Conservation (phyloP, 208 protist genomes). For the Leishmania martiniquensis region DNA sequence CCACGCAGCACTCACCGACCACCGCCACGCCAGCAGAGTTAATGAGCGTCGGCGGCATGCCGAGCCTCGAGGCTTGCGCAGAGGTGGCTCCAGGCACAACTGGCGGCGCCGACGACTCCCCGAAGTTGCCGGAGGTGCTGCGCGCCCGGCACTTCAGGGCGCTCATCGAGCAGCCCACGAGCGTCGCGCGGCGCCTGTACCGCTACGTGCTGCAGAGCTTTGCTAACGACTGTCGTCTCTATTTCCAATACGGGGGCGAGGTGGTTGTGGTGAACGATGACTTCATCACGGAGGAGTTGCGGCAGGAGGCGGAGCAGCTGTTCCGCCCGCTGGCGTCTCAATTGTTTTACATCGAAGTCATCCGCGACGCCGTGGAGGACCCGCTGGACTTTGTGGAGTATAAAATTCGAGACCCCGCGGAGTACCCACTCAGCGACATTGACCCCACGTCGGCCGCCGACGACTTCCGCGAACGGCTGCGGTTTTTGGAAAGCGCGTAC, state of each 20-base stretch:
- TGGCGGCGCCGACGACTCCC: not conserved
- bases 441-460: conserved; percentile 26
- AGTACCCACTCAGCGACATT: conserved; percentile 61
- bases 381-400: conserved; percentile 55
- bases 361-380: conserved; percentile 53
- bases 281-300: conserved; percentile 77
- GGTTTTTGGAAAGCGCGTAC: conserved; percentile 59
- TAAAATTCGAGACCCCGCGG: conserved; percentile 64
- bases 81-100: not conserved
- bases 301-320: conserved; percentile 62
- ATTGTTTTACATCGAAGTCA: conserved; percentile 85
- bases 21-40: not conserved
- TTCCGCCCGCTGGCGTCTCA: conserved; percentile 61
- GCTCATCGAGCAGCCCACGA: conserved; percentile 56
- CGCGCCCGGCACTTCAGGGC: conserved; percentile 62
- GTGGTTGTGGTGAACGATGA: conserved; percentile 91
- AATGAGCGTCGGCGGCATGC: not conserved
- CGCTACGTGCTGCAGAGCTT: conserved; percentile 63
- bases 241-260: conserved; percentile 78
- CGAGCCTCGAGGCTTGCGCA: conserved; percentile 7
- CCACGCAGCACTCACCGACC: not conserved
- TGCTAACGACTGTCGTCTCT: conserved; percentile 60
- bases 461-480: conserved; percentile 68
- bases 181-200: conserved; percentile 65
- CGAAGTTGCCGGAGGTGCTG: conserved; percentile 35